A percentile compares a stretch with the other conserved stretches of the same genome.
phyloP scores from a whole-genome alignment of 805 yeast species.

The Huiozyma naganishii region DNA sequence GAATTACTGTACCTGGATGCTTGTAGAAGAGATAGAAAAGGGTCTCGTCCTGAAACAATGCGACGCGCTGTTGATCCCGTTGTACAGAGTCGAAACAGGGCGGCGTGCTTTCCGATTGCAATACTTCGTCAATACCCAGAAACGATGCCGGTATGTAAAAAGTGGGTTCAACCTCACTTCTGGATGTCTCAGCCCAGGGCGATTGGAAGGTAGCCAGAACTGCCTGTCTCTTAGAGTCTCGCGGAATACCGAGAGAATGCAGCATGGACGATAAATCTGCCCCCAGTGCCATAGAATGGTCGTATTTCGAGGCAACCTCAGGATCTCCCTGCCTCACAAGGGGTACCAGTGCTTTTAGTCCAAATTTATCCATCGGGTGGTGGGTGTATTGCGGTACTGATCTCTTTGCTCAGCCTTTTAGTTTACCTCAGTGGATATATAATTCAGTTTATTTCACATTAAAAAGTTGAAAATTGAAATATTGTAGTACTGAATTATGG shows the following conservation, averaged over 20 bases:
- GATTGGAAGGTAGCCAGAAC: constrained; percentile 55
- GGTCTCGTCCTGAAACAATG: constrained; percentile 77
- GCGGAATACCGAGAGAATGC: constrained; percentile 25
- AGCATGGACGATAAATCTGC: constrained; percentile 26
- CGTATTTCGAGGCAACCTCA: constrained; percentile 15
- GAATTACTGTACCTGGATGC: constrained; percentile 84
- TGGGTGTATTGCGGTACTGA: background rate
- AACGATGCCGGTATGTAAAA: constrained; percentile 54
- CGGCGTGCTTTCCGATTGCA: constrained; percentile 21
- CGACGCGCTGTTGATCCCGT: constrained; percentile 36
- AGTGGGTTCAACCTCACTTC: constrained; percentile 82
- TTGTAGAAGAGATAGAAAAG: constrained; percentile 88
- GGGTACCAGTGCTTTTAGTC: constrained; percentile 25
- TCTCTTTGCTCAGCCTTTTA: background rate
- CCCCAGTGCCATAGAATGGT: constrained; percentile 27
- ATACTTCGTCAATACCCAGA: constrained; percentile 27
- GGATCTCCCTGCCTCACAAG: constrained; percentile 22
- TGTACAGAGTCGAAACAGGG: constrained; percentile 28
- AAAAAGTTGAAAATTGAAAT: too few species aligned
- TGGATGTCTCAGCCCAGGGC: constrained; percentile 91
- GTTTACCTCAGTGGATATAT: too few species aligned
- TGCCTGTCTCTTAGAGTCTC: constrained; percentile 4
- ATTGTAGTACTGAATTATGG: too few species aligned
- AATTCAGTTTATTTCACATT: too few species aligned
- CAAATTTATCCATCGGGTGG: constrained; percentile 23